Conservation (phyloP, 352 stramenopile genomes). For the Plasmopara muralis region DNA sequence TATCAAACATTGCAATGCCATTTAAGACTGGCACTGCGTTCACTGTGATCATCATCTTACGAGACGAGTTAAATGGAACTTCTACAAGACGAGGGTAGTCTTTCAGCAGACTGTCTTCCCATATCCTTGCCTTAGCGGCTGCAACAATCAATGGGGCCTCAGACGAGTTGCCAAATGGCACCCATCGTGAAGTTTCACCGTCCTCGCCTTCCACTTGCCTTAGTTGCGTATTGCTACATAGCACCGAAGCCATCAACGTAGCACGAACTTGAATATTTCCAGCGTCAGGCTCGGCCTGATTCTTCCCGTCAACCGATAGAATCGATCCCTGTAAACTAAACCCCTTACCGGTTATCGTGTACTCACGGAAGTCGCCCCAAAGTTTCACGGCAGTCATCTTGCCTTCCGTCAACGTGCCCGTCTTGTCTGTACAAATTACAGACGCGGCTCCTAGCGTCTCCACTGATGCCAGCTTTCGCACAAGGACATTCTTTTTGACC, state of each 20-base stretch:
- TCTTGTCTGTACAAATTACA: constrained; percentile 94
- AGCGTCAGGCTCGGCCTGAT: constrained; percentile 26
- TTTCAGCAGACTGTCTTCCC: constrained; percentile 40
- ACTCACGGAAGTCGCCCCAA: constrained; percentile 65
- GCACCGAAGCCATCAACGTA: constrained; percentile 49
- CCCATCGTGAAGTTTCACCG: constrained; percentile 24
- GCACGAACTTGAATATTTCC: constrained; percentile 51
- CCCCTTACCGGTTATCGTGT: constrained; percentile 56
- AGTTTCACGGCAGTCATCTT: constrained; percentile 81
- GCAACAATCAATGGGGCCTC: constrained; percentile 69
- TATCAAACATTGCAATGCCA: constrained; percentile 31
- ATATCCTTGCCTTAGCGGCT: constrained; percentile 61
- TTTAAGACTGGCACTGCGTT: constrained; percentile 34
- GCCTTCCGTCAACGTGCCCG: constrained; percentile 89
- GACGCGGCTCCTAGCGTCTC: constrained; percentile 86
- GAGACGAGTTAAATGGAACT: constrained; percentile 92
- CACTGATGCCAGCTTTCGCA: constrained; percentile 81
- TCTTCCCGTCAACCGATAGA: constrained; percentile 34
- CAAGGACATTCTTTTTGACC: constrained; percentile 70
- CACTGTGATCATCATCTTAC: constrained; percentile 92
- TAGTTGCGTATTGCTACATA: constrained; percentile 74
- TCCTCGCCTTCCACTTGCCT: constrained; percentile 54
- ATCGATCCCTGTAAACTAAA: constrained; percentile 56
- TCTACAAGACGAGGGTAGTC: constrained; percentile 79
- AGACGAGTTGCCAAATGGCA: constrained; percentile 62